Base-by-base conservation (phyloP, 2,329 filamentous ascomycete species). In the Stenocarpella maydis region DNA sequence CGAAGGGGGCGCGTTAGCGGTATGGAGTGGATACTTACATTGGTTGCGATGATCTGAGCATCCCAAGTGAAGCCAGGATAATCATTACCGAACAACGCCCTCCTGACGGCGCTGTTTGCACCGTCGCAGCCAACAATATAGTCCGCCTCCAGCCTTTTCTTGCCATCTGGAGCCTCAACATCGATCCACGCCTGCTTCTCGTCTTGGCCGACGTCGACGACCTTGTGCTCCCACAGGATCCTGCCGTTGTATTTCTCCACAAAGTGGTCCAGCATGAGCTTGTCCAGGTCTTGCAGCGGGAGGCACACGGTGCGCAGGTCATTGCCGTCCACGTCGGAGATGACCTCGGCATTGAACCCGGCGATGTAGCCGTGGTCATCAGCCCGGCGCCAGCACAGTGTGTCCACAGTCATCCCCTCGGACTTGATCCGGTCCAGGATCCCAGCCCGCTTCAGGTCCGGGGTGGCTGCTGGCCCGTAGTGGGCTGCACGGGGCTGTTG, bases 21-120 rank as follows among this genome's bases (percentile, higher is more conserved):
- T 28, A 24, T 12, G 6, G 5, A n/a, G 24, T 17, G 7, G 17
- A 21, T 31, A 74, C 82, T 75, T 73, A 87, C 87, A 79, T 91
- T 90, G 7, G 88, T 90, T 53, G 88, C 88, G 19, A 90, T 83
- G 69, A 91, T 88, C 74, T 89, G 87, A 69, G 82, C 81, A 65
- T 88, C 83, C 82, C 87, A 86, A 0, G 88, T 91, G 72, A 86
- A 86, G 0, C 88, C 88, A 0, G 87, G 87, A 71, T 86, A 90
- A 37, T 85, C 82, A n/a, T 82, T 77, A 3, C 86, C 86, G 74
- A 88, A 88, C 6, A 88, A 72, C 1, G 80, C 80, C 71, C 80
- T 82, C 39, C 87, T 77, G 6, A 88, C 81, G 49, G 75, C 75
- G 66, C 83, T 85, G 39, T 81, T 83, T 0, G 84, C 85, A 0